Evolutionary conservation across 768 basidiomycete genomes (phyloP).

Genomic region (Mycena albidolilacea): DNA sequence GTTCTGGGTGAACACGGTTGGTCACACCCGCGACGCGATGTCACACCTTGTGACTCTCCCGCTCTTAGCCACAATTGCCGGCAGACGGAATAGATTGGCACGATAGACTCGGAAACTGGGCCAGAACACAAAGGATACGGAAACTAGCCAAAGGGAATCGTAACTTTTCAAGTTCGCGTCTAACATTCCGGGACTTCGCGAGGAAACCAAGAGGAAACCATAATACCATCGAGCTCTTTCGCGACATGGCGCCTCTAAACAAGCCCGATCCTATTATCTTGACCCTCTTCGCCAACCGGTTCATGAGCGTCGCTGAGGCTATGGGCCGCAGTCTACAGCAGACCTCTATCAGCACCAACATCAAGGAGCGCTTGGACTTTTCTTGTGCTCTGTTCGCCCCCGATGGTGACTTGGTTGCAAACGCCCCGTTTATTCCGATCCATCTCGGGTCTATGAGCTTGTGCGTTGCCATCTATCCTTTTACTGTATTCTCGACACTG

Average conservation of each 20-base stretch:
- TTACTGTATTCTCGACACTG: neutral
- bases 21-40: neutral
- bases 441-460: slow-evolving; percentile 93
- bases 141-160: no score
- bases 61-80: neutral
- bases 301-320: slow-evolving; percentile 97
- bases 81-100: no score
- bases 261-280: slow-evolving; percentile 89
- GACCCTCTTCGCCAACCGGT: slow-evolving; percentile 94
- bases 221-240: neutral
- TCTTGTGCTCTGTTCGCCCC: slow-evolving; percentile 96
- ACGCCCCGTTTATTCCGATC: slow-evolving; percentile 93
- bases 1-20: neutral
- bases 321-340: slow-evolving; percentile 94
- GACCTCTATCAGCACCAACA: slow-evolving; percentile 94
- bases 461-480: slow-evolving; percentile 52
- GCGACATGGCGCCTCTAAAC: slow-evolving; percentile 47
- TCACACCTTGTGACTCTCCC: neutral
- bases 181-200: no score
- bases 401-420: slow-evolving; percentile 95
- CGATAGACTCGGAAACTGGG: no score
- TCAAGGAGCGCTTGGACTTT: slow-evolving; percentile 96
- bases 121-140: no score
- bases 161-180: no score
- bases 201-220: no score